Percentiles rank a stretch among this genome's conserved stretches.
Conservation (phyloP, 108 stramenopile genomes). For the Nitzschia sp. region DNA sequence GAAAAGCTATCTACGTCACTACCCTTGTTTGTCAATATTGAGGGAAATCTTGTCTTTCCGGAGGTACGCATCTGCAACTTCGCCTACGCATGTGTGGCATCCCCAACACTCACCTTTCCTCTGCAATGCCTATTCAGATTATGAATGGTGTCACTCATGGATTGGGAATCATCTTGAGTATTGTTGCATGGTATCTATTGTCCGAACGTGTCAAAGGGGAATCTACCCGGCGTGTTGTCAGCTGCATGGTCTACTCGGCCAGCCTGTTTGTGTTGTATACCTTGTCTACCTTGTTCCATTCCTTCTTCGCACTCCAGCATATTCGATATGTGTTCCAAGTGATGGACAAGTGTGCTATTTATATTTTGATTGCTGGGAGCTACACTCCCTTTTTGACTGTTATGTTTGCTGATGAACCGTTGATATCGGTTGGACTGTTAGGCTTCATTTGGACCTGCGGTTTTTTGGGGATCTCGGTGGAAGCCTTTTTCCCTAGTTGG, state of each 20-base stretch:
- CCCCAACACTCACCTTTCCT: conserved; percentile 6
- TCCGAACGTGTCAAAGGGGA: conserved; percentile 40
- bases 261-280: conserved; percentile 83
- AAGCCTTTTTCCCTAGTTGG: conserved; percentile 59
- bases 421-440: conserved; percentile 60
- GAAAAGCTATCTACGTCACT: conserved; percentile 3
- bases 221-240: conserved; percentile 39
- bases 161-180: conserved; percentile 79
- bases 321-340: conserved; percentile 65
- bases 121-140: conserved; percentile 39
- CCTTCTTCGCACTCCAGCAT: conserved; percentile 78
- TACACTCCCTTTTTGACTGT: conserved; percentile 93
- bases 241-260: conserved; percentile 72
- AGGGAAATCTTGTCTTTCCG: conserved; percentile 77
- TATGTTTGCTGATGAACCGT: conserved; percentile 62
- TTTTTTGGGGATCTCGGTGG: conserved; percentile 62
- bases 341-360: conserved; percentile 94
- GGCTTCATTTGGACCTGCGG: conserved; percentile 84
- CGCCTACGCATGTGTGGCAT: background rate
- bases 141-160: conserved; percentile 94
- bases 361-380: conserved; percentile 93
- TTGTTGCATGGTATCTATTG: conserved; percentile 67
- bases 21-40: conserved; percentile 53
- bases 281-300: conserved; percentile 84
- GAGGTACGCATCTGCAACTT: too few relatives aligned